These are phyloP conservation scores for Evansstolkia leycettana DNA, from an alignment of 495 filamentous ascomycete species.

Conservation along the genomic window DNA sequence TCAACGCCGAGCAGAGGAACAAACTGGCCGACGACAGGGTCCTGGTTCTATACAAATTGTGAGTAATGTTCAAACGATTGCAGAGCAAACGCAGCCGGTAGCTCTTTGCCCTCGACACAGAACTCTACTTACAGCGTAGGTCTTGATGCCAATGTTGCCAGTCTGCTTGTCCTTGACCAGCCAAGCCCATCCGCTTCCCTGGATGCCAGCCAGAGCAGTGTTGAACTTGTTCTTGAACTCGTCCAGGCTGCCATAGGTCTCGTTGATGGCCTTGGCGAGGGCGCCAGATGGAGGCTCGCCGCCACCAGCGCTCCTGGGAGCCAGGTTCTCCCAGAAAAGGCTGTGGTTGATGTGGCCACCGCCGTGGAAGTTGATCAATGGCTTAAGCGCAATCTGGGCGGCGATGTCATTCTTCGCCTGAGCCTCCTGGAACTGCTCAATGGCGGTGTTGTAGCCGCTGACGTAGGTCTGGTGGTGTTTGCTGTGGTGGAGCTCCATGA, in stretches of 20 bases:
- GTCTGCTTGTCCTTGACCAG: constrained; percentile 77
- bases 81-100: background rate
- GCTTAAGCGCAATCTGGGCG: constrained; percentile 68
- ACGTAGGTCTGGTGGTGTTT: constrained; percentile 65
- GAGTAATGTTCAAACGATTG: constrained; percentile 4
- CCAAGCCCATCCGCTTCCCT: constrained; percentile 95
- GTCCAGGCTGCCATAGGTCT: constrained; percentile 61
- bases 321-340: constrained; percentile 88
- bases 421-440: constrained; percentile 47
- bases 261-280: constrained; percentile 59
- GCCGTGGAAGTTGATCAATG: constrained; percentile 92
- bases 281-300: constrained; percentile 62
- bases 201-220: constrained; percentile 69
- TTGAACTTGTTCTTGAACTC: constrained; percentile 69
- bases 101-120: too few relatives aligned
- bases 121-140: constrained; percentile 50
- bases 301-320: constrained; percentile 56
- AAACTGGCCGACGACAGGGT: constrained; percentile 82
- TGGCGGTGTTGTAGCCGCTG: constrained; percentile 48
- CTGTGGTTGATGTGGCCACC: constrained; percentile 89
- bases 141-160: constrained; percentile 58
- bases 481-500: constrained; percentile 85
- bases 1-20: constrained; percentile 84
- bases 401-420: constrained; percentile 38
- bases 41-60: constrained; percentile 54